Conservation (phyloP, 2,329 filamentous ascomycete genomes). For the Colletotrichum spinosum region DNA sequence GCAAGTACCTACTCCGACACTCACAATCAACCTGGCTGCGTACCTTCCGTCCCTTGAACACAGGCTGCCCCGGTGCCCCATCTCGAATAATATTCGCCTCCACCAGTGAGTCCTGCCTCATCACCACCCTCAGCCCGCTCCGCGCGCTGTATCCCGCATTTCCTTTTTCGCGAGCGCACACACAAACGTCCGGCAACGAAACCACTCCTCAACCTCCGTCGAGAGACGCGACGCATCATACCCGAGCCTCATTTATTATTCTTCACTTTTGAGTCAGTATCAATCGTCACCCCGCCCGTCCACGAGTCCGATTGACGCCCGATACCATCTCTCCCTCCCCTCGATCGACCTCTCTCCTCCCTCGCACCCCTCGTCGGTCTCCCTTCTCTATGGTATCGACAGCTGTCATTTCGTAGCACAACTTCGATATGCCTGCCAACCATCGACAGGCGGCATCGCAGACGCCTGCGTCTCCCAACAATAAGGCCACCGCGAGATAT, state of each 20-base stretch:
- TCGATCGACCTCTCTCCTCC: conserved; percentile 15
- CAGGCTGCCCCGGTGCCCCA: conserved; percentile 33
- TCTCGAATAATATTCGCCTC: conserved; percentile 36
- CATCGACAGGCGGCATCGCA: conserved; percentile 62
- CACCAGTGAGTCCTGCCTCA: conserved; percentile 37
- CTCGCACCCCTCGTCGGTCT: conserved; percentile 24
- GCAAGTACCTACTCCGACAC: neutral
- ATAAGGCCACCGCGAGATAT: conserved; percentile 69
- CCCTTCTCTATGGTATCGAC: conserved; percentile 53
- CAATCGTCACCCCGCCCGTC: conserved; percentile 7
- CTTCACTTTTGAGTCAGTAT: conserved; percentile 11
- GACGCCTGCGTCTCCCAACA: conserved; percentile 63
- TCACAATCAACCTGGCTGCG: neutral
- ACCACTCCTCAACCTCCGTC: conserved; percentile 17
- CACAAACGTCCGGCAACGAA: conserved; percentile 21
- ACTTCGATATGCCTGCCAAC: conserved; percentile 62
- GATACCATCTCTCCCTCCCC: conserved; percentile 23
- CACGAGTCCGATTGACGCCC: conserved; percentile 27
- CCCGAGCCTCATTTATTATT: conserved; percentile 19
- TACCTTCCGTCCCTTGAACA: conserved; percentile 19
- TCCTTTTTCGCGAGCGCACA: conserved; percentile 36
- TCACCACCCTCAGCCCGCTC: conserved; percentile 34
- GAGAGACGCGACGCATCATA: conserved; percentile 16
- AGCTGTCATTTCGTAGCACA: conserved; percentile 46
- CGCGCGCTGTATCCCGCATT: conserved; percentile 33